These are phyloP conservation scores for Fonsecaea multimorphosa DNA, from an alignment of 2,329 filamentous ascomycete genomes.

Conservation along the genomic window DNA sequence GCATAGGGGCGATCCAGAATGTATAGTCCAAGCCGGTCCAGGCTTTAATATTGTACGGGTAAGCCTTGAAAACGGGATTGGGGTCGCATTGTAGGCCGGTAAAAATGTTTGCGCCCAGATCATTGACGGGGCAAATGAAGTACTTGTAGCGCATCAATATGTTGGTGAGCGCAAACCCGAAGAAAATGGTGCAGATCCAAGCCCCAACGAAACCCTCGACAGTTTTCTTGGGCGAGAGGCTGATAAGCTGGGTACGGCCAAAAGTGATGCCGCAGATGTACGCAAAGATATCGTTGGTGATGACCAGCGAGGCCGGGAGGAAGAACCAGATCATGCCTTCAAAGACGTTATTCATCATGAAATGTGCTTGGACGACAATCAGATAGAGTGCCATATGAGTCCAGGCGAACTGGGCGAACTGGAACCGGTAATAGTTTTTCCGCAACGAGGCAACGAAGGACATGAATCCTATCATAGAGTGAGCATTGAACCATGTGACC, in stretches of 20 bases:
- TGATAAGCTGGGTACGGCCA: constrained; percentile 94
- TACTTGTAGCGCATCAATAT: constrained; percentile 89
- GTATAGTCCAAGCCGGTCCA: constrained; percentile 75
- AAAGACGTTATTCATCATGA: constrained; percentile 99
- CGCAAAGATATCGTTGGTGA: constrained; percentile 98
- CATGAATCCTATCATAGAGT: constrained; percentile 75
- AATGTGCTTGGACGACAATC: constrained; percentile 97
- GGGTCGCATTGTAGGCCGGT: constrained; percentile 87
- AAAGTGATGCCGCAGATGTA: constrained; percentile 98
- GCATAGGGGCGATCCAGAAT: constrained; percentile 82
- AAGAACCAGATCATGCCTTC: constrained; percentile 99
- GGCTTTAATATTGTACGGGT: constrained; percentile 73
- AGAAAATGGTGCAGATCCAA: constrained; percentile 92
- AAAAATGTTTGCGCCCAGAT: constrained; percentile 91
- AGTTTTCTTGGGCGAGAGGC: constrained; percentile 98
- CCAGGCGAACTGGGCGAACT: constrained; percentile 99
- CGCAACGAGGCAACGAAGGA: constrained; percentile 96
- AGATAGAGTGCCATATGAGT: constrained; percentile 99
- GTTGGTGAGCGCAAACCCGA: constrained; percentile 81
- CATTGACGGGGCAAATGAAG: constrained; percentile 97
- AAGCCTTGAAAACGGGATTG: constrained; percentile 88
- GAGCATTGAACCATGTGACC: constrained; percentile 6
- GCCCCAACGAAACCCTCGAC: constrained; percentile 96
- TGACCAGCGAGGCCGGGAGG: constrained; percentile 89
- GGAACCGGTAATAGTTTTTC: constrained; percentile 95